Evolutionary conservation across 2,329 filamentous ascomycete genomes (phyloP).

Genomic region (Calonectria hongkongensis): DNA sequence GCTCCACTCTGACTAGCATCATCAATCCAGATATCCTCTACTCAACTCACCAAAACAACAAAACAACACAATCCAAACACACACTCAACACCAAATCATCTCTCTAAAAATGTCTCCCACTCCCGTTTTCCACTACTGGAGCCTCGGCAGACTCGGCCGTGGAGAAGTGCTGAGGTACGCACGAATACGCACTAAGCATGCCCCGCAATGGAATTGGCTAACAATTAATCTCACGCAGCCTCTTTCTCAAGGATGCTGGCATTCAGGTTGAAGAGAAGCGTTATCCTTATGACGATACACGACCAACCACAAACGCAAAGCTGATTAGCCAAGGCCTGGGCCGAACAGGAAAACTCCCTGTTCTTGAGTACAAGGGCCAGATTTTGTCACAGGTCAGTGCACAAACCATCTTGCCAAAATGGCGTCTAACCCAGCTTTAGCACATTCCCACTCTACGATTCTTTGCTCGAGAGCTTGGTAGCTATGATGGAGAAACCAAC

Average conservation of each 20-base stretch:
- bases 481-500: conserved; percentile 61
- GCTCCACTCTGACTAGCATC: neutral
- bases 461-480: conserved; percentile 58
- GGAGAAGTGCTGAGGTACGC: conserved; percentile 55
- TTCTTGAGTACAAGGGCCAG: conserved; percentile 59
- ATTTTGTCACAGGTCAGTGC: conserved; percentile 49
- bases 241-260: conserved; percentile 46
- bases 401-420: neutral
- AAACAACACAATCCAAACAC: no score
- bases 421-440: neutral
- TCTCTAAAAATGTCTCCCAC: conserved; percentile 6
- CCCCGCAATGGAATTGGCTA: neutral
- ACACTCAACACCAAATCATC: neutral
- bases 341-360: conserved; percentile 59
- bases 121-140: conserved; percentile 53
- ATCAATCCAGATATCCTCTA: neutral
- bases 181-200: neutral
- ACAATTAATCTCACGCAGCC: neutral
- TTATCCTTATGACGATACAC: conserved; percentile 44
- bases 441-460: conserved; percentile 58
- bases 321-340: conserved; percentile 53
- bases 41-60: neutral
- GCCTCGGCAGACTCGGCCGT: conserved; percentile 53
- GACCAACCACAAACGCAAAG: conserved; percentile 49
- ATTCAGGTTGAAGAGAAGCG: conserved; percentile 45